These are phyloP conservation scores for Phytophthora hibernalis DNA, from an alignment of 352 stramenopile species.

Conservation along the genomic window DNA sequence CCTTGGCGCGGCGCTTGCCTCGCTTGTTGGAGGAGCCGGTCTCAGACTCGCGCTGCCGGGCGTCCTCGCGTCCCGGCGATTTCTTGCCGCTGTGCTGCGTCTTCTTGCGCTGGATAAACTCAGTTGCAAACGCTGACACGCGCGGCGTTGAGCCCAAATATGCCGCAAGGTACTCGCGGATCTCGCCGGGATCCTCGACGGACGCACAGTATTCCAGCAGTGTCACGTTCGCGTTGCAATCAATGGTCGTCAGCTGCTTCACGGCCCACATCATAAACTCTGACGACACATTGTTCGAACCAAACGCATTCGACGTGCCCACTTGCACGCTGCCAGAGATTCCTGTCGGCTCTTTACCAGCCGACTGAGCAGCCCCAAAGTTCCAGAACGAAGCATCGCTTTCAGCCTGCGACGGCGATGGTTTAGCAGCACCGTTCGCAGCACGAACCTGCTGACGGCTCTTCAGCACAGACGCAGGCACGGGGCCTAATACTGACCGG, in stretches of 20 bases:
- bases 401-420: slow-evolving; percentile 54
- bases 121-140: slow-evolving; percentile 97
- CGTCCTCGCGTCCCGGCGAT: slow-evolving; percentile 31
- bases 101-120: slow-evolving; percentile 96
- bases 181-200: slow-evolving; percentile 94
- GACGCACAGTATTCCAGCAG: slow-evolving; percentile 95
- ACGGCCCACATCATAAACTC: slow-evolving; percentile 84
- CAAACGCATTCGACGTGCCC: slow-evolving; percentile 54
- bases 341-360: slow-evolving; percentile 15
- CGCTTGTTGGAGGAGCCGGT: slow-evolving; percentile 58
- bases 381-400: slow-evolving; percentile 88
- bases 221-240: slow-evolving; percentile 81
- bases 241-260: slow-evolving; percentile 85
- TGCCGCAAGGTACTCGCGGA: slow-evolving; percentile 95
- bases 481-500: slow-evolving; percentile 64
- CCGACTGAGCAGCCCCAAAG: slow-evolving; percentile 67
- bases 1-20: slow-evolving; percentile 66
- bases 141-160: slow-evolving; percentile 96
- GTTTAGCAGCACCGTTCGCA: slow-evolving; percentile 43
- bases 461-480: slow-evolving; percentile 85
- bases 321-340: slow-evolving; percentile 14
- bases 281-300: slow-evolving; percentile 53
- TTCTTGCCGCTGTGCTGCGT: slow-evolving; percentile 56
- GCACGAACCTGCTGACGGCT: slow-evolving; percentile 66
- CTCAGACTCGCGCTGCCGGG: slow-evolving; percentile 35